phyloP scores from a whole-genome alignment of 2,329 filamentous ascomycete species.

The Botrytis aclada region DNA sequence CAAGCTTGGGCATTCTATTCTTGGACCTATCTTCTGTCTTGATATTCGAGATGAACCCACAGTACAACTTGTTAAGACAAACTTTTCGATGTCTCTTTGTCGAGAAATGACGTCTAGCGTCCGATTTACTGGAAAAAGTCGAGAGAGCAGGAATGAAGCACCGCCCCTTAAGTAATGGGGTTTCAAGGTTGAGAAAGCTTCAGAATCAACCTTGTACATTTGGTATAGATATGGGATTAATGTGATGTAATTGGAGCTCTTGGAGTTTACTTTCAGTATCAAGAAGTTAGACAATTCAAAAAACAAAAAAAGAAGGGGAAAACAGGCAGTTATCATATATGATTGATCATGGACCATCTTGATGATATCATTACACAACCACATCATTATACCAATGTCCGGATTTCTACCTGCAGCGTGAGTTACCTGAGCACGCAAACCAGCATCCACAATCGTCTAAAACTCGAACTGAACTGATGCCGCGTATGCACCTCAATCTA shows the following conservation, averaged over 20 bases:
- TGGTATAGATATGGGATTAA: background rate
- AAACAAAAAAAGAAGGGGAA: background rate
- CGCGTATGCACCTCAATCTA: background rate
- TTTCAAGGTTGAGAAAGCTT: background rate
- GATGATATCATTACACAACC: background rate
- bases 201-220: too few relatives aligned
- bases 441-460: background rate
- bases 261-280: background rate
- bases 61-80: background rate
- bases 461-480: background rate
- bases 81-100: background rate
- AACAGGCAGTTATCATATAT: background rate
- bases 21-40: background rate
- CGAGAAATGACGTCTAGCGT: background rate
- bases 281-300: background rate
- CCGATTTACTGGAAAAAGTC: background rate
- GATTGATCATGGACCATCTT: background rate
- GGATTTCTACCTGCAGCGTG: background rate
- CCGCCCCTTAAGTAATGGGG: background rate
- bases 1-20: background rate
- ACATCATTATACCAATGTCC: background rate
- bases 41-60: background rate
- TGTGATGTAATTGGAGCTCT: background rate
- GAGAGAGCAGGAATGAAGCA: background rate
- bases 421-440: background rate